Evolutionary conservation across 495 filamentous ascomycete genomes (phyloP).

Genomic region (Penicillium samsonianum): DNA sequence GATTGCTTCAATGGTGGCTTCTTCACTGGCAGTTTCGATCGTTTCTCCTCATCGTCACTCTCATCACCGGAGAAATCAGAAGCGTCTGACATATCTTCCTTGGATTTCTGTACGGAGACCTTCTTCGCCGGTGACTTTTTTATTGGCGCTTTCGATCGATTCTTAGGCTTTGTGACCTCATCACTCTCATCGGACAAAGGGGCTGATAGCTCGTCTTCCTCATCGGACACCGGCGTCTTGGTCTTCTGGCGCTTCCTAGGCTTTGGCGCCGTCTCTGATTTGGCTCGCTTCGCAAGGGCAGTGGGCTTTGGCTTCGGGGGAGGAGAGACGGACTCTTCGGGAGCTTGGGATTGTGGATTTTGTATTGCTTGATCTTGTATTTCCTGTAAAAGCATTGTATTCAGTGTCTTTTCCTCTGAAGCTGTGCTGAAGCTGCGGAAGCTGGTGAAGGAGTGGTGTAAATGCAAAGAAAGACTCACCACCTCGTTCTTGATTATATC

Average conservation of each 20-base stretch:
- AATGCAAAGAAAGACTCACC: constrained; percentile 51
- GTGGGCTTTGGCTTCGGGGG: constrained; percentile 28
- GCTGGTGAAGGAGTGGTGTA: neutral
- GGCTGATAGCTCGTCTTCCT: constrained; percentile 21
- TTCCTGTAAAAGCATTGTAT: constrained; percentile 21
- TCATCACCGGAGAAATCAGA: constrained; percentile 20
- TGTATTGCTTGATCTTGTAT: constrained; percentile 32
- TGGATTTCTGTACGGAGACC: constrained; percentile 31
- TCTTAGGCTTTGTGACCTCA: constrained; percentile 29
- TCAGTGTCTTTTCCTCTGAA: constrained; percentile 10
- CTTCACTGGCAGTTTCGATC: constrained; percentile 18
- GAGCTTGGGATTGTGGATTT: constrained; percentile 12
- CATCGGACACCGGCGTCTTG: constrained; percentile 32
- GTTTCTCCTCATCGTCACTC: constrained; percentile 31
- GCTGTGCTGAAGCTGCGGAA: too few species aligned
- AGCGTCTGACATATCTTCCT: constrained; percentile 28
- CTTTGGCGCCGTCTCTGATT: constrained; percentile 21
- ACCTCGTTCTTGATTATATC: constrained; percentile 67
- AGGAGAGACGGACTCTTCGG: constrained; percentile 13
- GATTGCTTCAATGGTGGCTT: neutral
- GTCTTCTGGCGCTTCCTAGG: constrained; percentile 43
- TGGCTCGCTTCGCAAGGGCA: constrained; percentile 32
- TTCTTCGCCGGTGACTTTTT: constrained; percentile 32
- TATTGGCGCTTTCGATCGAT: constrained; percentile 14
- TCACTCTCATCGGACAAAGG: constrained; percentile 24